A percentile compares a stretch with the other conserved stretches of the same genome.
phyloP scores from a whole-genome alignment of 768 basidiomycete genomes.

The Strobilomyces dryophilus region DNA sequence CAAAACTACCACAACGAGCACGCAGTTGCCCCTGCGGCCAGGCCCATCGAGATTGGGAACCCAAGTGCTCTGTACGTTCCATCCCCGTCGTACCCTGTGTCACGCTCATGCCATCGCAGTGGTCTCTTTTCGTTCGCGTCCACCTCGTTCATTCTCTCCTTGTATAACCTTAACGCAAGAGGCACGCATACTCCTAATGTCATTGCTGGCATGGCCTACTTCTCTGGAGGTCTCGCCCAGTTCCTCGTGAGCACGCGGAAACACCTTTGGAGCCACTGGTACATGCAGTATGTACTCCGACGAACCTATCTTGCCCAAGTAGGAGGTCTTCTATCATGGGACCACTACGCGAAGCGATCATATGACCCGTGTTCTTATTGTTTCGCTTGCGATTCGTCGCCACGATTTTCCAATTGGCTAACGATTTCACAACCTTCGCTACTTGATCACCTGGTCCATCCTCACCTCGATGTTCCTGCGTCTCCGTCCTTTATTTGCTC shows the following conservation, averaged over 20 bases:
- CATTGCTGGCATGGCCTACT: conserved; percentile 83
- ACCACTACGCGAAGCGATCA: background rate
- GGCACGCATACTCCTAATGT: conserved; percentile 56
- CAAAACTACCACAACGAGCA: conserved; percentile 16
- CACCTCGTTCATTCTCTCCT: conserved; percentile 73
- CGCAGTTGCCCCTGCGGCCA: conserved; percentile 20
- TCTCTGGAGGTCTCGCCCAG: conserved; percentile 81
- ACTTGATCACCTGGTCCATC: conserved; percentile 68
- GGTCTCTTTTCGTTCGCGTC: conserved; percentile 83
- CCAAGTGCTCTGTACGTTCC: conserved; percentile 37
- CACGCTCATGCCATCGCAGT: conserved; percentile 31
- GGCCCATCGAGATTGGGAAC: conserved; percentile 46
- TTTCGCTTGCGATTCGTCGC: background rate
- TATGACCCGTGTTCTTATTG: background rate
- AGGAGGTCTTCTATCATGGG: too few relatives aligned
- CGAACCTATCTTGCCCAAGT: too few relatives aligned
- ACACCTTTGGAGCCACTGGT: conserved; percentile 72
- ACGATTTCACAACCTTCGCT: conserved; percentile 60
- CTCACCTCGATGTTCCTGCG: conserved; percentile 71
- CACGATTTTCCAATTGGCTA: background rate
- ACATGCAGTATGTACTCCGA: background rate
- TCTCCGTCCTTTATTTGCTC: background rate
- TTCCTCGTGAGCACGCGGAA: conserved; percentile 77
- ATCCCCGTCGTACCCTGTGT: background rate
- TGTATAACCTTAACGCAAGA: conserved; percentile 65